phyloP scores from a whole-genome alignment of 129 eudicot species.

The Ambrosia artemisiifolia region DNA sequence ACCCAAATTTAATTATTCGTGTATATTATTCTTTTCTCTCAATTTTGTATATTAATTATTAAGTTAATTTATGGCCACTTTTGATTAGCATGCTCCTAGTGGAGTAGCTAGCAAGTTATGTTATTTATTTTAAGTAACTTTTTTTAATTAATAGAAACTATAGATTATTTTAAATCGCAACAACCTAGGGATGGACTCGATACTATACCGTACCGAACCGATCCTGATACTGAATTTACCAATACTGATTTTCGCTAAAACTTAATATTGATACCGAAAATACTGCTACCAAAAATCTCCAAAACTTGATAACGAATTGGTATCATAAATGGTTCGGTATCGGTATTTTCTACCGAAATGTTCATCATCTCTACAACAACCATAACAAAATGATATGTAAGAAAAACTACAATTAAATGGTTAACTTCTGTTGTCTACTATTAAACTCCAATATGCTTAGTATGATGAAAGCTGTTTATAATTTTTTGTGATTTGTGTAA shows the following conservation, averaged over 20 bases:
- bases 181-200: background rate
- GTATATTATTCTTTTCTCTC: background rate
- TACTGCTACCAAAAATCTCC: no score
- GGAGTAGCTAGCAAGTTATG: conserved; percentile 16
- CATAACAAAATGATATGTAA: no score
- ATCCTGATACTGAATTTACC: no score
- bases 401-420: no score
- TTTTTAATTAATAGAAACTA: background rate
- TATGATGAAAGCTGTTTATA: background rate
- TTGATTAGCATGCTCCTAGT: conserved; percentile 12
- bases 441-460: background rate
- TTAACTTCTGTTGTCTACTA: no score
- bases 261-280: no score
- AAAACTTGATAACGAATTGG: no score
- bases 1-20: background rate
- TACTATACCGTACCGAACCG: no score
- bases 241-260: no score
- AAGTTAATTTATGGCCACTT: conserved; percentile 12
- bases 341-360: no score
- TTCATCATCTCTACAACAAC: no score
- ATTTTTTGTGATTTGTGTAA: background rate
- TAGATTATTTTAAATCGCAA: background rate
- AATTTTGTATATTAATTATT: background rate
- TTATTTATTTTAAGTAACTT: background rate
- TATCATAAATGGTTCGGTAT: no score